Evolutionary conservation across 1,284 basidiomycete species (phyloP), one percentile per base, ranked within the genome.

Genomic region (Rhodotorula glutinis): DNA sequence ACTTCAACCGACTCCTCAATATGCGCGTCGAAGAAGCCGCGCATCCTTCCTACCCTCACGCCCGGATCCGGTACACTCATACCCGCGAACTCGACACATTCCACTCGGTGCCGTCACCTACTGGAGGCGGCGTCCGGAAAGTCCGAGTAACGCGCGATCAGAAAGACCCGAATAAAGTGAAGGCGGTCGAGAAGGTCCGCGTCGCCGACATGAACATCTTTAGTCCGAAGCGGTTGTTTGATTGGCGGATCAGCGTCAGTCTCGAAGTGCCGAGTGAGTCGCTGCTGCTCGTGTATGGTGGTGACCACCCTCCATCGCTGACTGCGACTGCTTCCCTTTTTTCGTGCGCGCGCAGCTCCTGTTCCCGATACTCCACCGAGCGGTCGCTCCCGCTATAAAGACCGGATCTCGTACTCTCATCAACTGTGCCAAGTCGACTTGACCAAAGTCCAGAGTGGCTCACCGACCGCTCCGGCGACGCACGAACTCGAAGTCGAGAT

Each of bases 371-470:
- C 78, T 2, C 25, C 74, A 79, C n/a, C 49, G 25, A 10, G n/a
- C 27, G 27, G 10, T 11, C 77, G 58, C 67, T 68, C 46, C 40
- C 85, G 91, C 68, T 84, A 84, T 80, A 98, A 96, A 81, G 92
- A 98, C 79, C 84, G 96, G 46, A 83, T 97, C 76, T 91, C 90
- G 73, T 98, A 98, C 78, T 82, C 87, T 3, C 94, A 98, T 79
- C 92, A 97, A 79, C 87, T 94, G 69, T 92, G 92, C 77, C 84
- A 84, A 73, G 88, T 98, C 70, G 95, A 98, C 80, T 83, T 98
- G 55, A 98, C 95, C 0, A 91, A 94, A 78, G 95, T 98, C 57
- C 86, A 85, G 30, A 53, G 73, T 16, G 38, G 63, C 40, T 43
- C 16, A 1, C n/a, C 54, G 5, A 19, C 52, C 25, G 17, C 43